phyloP scores from a whole-genome alignment of 805 yeast genomes.

The Lachancea dasiensis region DNA sequence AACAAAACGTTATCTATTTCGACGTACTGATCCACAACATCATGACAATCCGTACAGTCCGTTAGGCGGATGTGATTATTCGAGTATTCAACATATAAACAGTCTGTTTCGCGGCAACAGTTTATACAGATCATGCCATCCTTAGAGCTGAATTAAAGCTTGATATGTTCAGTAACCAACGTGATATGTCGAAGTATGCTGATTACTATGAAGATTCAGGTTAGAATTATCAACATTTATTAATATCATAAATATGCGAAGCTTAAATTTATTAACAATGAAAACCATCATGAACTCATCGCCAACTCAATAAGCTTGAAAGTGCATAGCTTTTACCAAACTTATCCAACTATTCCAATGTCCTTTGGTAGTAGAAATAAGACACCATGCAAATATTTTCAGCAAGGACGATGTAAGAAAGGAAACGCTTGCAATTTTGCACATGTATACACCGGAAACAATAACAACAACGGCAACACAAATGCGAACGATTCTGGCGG shows the following conservation, averaged over 20 bases:
- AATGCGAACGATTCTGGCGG: slow-evolving; percentile 10
- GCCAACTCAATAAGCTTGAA: no score
- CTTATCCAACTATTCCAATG: slow-evolving; percentile 52
- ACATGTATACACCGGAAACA: slow-evolving; percentile 34
- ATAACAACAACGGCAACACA: slow-evolving; percentile 8
- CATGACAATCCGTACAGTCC: slow-evolving; percentile 64
- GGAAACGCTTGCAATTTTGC: slow-evolving; percentile 41
- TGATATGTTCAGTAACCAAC: background rate
- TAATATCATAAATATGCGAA: no score
- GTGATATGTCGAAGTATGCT: background rate
- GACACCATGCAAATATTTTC: slow-evolving; percentile 40
- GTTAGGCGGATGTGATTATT: slow-evolving; percentile 75
- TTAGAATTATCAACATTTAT: no score
- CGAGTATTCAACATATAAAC: slow-evolving; percentile 67
- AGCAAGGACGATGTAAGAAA: slow-evolving; percentile 38
- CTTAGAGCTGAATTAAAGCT: background rate
- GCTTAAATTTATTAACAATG: no score
- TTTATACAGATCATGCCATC: slow-evolving; percentile 78
- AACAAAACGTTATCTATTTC: slow-evolving; percentile 83
- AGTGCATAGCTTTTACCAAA: no score
- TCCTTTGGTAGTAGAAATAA: slow-evolving; percentile 14
- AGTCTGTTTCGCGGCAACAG: slow-evolving; percentile 61
- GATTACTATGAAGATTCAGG: no score
- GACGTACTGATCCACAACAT: slow-evolving; percentile 82
- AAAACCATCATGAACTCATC: no score